Percentiles rank a stretch among this genome's conserved stretches.
Conservation (phyloP, 139 green algal species). For the Haematococcus sp. region DNA sequence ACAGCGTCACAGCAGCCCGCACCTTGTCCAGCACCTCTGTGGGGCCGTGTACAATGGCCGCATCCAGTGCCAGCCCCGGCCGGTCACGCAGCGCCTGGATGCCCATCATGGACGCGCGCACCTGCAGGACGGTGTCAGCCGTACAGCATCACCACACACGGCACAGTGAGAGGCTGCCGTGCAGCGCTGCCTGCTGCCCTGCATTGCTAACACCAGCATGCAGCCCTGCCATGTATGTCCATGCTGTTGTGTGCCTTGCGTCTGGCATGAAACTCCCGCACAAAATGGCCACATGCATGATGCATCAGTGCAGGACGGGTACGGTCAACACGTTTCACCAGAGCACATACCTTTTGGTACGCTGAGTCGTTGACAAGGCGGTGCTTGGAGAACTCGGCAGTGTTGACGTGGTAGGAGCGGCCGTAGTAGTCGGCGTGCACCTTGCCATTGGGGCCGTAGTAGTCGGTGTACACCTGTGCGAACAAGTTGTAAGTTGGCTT, state of each 20-base stretch:
- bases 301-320: too few species aligned
- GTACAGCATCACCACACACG: not conserved
- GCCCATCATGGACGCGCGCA: constrained; percentile 18
- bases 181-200: not conserved
- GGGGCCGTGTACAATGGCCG: constrained; percentile 10
- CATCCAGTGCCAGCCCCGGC: constrained; percentile 20
- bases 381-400: constrained; percentile 4
- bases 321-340: too few species aligned
- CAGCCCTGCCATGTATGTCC: too few species aligned
- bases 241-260: too few species aligned
- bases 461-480: too few species aligned
- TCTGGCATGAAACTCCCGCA: too few species aligned
- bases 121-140: not conserved
- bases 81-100: constrained; percentile 20
- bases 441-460: not conserved
- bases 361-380: constrained; percentile 12
- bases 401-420: not conserved
- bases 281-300: too few species aligned
- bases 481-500: too few species aligned
- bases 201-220: not conserved
- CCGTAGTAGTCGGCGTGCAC: constrained; percentile 11
- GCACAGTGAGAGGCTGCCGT: not conserved
- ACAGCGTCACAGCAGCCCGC: too few species aligned
- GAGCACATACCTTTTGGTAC: constrained; percentile 19
- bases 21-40: not conserved